These are phyloP conservation scores for Aspergillus proliferans DNA, from an alignment of 2,329 filamentous ascomycete species.

Conservation along the genomic window DNA sequence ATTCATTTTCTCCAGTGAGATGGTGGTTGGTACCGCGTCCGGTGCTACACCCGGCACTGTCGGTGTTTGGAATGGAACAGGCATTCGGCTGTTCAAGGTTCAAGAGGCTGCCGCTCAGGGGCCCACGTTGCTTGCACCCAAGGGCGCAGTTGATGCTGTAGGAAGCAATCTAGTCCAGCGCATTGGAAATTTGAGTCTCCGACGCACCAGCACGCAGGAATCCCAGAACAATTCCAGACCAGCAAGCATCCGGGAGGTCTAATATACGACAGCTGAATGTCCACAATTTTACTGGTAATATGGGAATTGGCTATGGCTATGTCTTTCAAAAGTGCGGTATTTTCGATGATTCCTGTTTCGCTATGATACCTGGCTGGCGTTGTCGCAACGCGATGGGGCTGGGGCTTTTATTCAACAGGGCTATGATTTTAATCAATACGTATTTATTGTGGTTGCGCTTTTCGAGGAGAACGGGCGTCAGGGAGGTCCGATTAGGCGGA, in stretches of 20 bases:
- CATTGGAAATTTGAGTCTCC: constrained; percentile 72
- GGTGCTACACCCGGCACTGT: constrained; percentile 68
- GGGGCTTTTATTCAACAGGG: too few species aligned
- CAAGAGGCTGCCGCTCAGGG: constrained; percentile 76
- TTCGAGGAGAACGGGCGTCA: too few species aligned
- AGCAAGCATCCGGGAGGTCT: constrained; percentile 33
- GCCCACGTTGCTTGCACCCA: constrained; percentile 73
- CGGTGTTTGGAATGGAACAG: constrained; percentile 89
- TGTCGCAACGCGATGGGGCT: background rate
- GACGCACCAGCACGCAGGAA: constrained; percentile 30
- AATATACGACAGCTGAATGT: constrained; percentile 2
- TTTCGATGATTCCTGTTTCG: constrained; percentile 9
- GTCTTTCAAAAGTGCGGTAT: constrained; percentile 5
- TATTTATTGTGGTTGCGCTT: too few species aligned
- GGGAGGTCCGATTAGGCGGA: too few species aligned
- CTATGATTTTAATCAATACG: too few species aligned
- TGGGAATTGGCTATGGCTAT: background rate
- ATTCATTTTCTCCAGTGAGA: constrained; percentile 83
- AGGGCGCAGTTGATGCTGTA: constrained; percentile 87
- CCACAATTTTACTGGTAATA: background rate
- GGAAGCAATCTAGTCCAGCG: constrained; percentile 82
- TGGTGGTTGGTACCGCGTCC: constrained; percentile 52
- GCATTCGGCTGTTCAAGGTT: constrained; percentile 80
- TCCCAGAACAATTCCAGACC: constrained; percentile 21
- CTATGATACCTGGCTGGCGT: constrained; percentile 16